Conservation (phyloP, 371 early-diverging fungal species). For the Mortierella sp. region DNA sequence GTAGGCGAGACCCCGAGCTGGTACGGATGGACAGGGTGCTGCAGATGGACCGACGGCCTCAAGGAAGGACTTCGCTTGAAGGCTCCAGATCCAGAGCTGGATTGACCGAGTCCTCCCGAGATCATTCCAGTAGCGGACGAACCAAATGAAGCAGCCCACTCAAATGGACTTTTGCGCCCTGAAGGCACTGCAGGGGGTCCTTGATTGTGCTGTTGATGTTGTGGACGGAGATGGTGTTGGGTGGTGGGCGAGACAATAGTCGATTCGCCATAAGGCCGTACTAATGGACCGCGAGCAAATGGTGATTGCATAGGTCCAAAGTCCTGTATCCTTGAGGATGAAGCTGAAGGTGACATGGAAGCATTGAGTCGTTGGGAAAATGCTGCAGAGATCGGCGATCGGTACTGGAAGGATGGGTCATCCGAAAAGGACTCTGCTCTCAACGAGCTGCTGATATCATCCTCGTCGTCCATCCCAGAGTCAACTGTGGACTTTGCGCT, state of each 20-base stretch:
- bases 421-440: conserved; percentile 47
- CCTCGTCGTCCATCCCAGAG: conserved; percentile 25
- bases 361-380: conserved; percentile 14
- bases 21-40: conserved; percentile 5
- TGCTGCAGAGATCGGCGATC: conserved; percentile 18
- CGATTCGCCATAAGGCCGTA: conserved; percentile 6
- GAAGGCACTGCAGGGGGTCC: background rate
- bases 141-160: conserved; percentile 44
- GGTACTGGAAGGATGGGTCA: conserved; percentile 37
- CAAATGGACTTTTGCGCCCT: conserved; percentile 49
- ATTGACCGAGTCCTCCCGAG: conserved; percentile 32
- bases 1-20: background rate
- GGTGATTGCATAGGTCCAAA: conserved; percentile 13
- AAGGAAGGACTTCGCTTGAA: conserved; percentile 16
- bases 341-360: background rate
- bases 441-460: conserved; percentile 28
- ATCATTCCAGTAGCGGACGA: conserved; percentile 37
- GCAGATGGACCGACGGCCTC: background rate
- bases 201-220: background rate
- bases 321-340: background rate
- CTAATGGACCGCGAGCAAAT: conserved; percentile 4
- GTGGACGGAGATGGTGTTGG: conserved; percentile 12
- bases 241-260: conserved; percentile 14
- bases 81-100: background rate
- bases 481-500: background rate